These are phyloP conservation scores for Pyracantha coccinea DNA, from an alignment of 331 rosid genomes.

Conservation along the genomic window DNA sequence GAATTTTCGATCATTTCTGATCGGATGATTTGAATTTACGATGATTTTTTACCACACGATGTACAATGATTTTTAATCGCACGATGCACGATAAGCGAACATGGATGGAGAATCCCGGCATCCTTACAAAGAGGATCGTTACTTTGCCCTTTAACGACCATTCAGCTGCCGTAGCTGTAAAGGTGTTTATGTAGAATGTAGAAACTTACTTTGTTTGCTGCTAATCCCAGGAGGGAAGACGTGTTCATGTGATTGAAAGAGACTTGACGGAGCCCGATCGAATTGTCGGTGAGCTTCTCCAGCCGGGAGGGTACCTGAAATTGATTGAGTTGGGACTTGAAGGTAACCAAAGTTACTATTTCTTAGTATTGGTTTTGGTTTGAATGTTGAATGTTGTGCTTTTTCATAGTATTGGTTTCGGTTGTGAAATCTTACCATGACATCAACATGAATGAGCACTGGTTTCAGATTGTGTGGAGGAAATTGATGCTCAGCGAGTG, in stretches of 20 bases:
- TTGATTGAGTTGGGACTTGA: constrained; percentile 41
- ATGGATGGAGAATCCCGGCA: too few species aligned
- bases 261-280: constrained; percentile 45
- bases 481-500: constrained; percentile 52
- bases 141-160: too few species aligned
- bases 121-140: too few species aligned
- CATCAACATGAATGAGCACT: neutral
- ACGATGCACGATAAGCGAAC: too few species aligned
- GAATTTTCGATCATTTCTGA: too few species aligned
- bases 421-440: neutral
- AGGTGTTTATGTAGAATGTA: neutral
- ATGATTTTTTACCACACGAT: too few species aligned
- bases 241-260: constrained; percentile 38
- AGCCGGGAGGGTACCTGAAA: constrained; percentile 54
- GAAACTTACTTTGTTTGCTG: neutral
- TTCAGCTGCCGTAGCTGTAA: too few species aligned
- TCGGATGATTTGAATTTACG: too few species aligned
- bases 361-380: neutral
- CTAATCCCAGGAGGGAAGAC: constrained; percentile 35
- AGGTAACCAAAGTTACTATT: constrained; percentile 20
- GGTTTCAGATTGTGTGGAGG: constrained; percentile 48
- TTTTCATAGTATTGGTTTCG: neutral
- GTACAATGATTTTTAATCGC: too few species aligned
- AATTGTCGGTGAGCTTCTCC: constrained; percentile 51
- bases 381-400: neutral